phyloP scores from a whole-genome alignment of 1,284 basidiomycete species.

The Ganoderma lingzhi region DNA sequence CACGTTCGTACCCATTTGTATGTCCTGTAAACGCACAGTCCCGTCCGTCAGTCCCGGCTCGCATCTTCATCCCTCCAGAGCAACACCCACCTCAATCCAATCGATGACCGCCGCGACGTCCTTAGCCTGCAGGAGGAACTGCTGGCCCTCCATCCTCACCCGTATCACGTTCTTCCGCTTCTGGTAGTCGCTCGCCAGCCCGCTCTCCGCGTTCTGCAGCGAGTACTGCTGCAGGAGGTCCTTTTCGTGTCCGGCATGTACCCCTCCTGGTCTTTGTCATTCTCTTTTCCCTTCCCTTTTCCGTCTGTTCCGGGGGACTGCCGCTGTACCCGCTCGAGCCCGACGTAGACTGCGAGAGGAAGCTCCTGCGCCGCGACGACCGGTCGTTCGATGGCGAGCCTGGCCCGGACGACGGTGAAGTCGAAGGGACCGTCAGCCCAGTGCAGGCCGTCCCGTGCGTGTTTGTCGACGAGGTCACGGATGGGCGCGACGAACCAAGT shows the following conservation, averaged over 20 bases:
- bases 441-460: slow-evolving; percentile 5
- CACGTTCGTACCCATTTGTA: slow-evolving; percentile 95
- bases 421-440: slow-evolving; percentile 23
- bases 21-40: slow-evolving; percentile 55
- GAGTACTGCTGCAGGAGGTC: slow-evolving; percentile 76
- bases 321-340: not conserved
- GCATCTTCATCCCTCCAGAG: not conserved
- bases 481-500: slow-evolving; percentile 30
- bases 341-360: slow-evolving; percentile 24
- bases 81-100: slow-evolving; percentile 88
- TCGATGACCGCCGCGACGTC: slow-evolving; percentile 89
- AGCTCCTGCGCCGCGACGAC: slow-evolving; percentile 29
- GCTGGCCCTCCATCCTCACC: slow-evolving; percentile 92
- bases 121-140: slow-evolving; percentile 93
- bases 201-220: slow-evolving; percentile 91
- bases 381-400: slow-evolving; percentile 9
- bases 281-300: slow-evolving; percentile 18
- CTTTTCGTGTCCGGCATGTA: slow-evolving; percentile 51
- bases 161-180: slow-evolving; percentile 97
- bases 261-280: slow-evolving; percentile 35
- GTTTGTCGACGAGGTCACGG: slow-evolving; percentile 20
- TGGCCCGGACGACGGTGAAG: slow-evolving; percentile 23
- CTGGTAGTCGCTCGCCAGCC: slow-evolving; percentile 93
- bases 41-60: slow-evolving; percentile 4
- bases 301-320: slow-evolving; percentile 10